Conservation (phyloP, 2,329 filamentous ascomycete genomes). For the Cordyceps javanica region DNA sequence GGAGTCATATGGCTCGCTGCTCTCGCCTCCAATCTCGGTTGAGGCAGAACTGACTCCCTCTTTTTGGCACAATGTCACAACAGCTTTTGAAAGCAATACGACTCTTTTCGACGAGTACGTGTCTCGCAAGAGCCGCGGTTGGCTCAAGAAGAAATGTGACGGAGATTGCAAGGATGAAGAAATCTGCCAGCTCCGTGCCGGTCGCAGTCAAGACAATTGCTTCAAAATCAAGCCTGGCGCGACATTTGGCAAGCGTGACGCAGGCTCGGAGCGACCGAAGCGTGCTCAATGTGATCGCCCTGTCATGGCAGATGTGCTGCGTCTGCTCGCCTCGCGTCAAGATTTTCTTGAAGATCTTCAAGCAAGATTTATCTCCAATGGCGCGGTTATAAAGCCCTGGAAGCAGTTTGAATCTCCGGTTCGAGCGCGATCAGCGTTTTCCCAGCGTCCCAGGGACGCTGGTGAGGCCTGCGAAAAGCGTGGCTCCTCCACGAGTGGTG, state of each 20-base stretch:
- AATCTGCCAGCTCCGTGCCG: slow-evolving; percentile 47
- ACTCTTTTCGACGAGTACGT: slow-evolving; percentile 42
- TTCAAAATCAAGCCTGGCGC: slow-evolving; percentile 29
- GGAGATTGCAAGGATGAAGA: slow-evolving; percentile 37
- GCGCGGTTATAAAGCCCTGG: slow-evolving; percentile 4
- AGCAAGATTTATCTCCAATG: background rate
- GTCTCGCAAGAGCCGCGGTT: slow-evolving; percentile 41
- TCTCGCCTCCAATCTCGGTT: slow-evolving; percentile 34
- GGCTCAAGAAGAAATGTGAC: slow-evolving; percentile 33
- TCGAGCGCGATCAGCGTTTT: background rate
- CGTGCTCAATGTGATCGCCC: slow-evolving; percentile 26
- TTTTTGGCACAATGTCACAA: slow-evolving; percentile 55
- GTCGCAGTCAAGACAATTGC: slow-evolving; percentile 48
- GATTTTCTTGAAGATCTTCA: slow-evolving; percentile 22
- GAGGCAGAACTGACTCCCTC: slow-evolving; percentile 43
- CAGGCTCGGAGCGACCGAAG: slow-evolving; percentile 14
- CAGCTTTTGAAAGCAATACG: slow-evolving; percentile 37
- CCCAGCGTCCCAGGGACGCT: no score
- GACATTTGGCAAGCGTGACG: slow-evolving; percentile 27
- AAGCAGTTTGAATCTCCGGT: background rate
- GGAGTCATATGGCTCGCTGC: slow-evolving; percentile 61
- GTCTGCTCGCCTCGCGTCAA: slow-evolving; percentile 21
- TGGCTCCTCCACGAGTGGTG: background rate
- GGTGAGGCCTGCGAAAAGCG: no score
- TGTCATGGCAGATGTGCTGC: slow-evolving; percentile 23